Evolutionary conservation across 139 green algal genomes (phyloP), one percentile per base, ranked within the genome.

Genomic region (Micromonas pusilla): DNA sequence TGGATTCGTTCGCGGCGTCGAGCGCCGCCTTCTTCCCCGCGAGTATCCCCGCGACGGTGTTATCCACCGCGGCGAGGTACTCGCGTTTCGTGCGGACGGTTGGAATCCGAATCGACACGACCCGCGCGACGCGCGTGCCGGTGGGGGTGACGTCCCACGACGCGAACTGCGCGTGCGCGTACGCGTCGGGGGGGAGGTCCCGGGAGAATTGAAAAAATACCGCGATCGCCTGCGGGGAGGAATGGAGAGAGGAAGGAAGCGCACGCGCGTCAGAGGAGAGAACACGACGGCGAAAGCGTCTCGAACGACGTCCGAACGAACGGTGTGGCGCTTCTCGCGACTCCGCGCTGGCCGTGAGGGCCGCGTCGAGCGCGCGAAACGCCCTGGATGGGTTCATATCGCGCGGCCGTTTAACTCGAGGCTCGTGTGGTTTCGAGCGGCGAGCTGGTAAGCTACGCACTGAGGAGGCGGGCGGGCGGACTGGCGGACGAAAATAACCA

Each of bases 11-110:
- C 31, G 65, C 32, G 13, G 82, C 82, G 57, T 82, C 66, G 57
- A 80, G 67, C 34, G 88, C 38, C 30, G 79, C 73, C 0, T 65
- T 53, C 81, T 89, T 89, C 36, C 76, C 86, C 20, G 84, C 78
- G 37, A 89, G 78, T 70, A 84, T 60, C 1, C 78, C 86, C 31
- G 84, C 82, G 13, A 54, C 34, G 3, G 63, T 26, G 31, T 63
- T 34, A 66, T 86, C 63, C 30, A 89, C 76, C 19, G 39, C 60
- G 6, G n/a, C 3, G 32, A 88, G 52, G 37, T 84, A 87, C 36
- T 38, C 67, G 62, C 54, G 53, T 20, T 23, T 57, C 9, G 45
- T 23, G 9, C 9, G 45, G 16, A 16, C 45, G 9, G 16, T 16
- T 57, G 45, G 45, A 16, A 57, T 57, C 45, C 45, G 45, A 9